phyloP scores from a whole-genome alignment of 495 filamentous ascomycete species.

The Aspergillus cristatus region DNA sequence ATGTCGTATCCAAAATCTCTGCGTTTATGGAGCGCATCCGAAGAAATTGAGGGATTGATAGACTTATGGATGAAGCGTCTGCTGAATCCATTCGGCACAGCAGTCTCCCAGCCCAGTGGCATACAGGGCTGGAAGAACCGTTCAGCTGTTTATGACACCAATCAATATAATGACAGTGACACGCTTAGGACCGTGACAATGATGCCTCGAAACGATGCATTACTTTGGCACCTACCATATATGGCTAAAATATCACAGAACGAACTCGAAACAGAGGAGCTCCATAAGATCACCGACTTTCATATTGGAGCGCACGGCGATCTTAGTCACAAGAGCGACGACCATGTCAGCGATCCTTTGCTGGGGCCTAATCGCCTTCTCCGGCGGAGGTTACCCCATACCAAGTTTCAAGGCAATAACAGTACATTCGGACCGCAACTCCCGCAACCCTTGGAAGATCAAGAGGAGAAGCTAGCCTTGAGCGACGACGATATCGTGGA shows the following conservation, averaged over 20 bases:
- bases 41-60: slow-evolving; percentile 66
- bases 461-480: slow-evolving; percentile 57
- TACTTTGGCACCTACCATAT: slow-evolving; percentile 81
- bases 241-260: slow-evolving; percentile 50
- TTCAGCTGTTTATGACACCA: slow-evolving; percentile 9
- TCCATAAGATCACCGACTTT: slow-evolving; percentile 64
- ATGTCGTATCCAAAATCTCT: slow-evolving; percentile 83
- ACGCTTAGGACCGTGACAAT: slow-evolving; percentile 42
- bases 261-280: slow-evolving; percentile 31
- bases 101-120: slow-evolving; percentile 16
- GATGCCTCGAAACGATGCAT: slow-evolving; percentile 59
- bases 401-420: slow-evolving; percentile 2
- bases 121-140: slow-evolving; percentile 26
- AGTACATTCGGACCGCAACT: slow-evolving; percentile 8
- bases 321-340: background rate
- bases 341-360: too few species aligned
- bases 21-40: slow-evolving; percentile 65
- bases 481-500: slow-evolving; percentile 98
- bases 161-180: slow-evolving; percentile 8
- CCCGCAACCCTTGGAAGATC: background rate
- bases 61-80: slow-evolving; percentile 51
- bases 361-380: too few species aligned
- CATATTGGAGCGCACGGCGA: slow-evolving; percentile 7
- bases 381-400: too few species aligned
- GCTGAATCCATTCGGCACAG: slow-evolving; percentile 15